Evolutionary conservation across 805 yeast genomes (phyloP).

Genomic region (Lachancea lanzarotensis): DNA sequence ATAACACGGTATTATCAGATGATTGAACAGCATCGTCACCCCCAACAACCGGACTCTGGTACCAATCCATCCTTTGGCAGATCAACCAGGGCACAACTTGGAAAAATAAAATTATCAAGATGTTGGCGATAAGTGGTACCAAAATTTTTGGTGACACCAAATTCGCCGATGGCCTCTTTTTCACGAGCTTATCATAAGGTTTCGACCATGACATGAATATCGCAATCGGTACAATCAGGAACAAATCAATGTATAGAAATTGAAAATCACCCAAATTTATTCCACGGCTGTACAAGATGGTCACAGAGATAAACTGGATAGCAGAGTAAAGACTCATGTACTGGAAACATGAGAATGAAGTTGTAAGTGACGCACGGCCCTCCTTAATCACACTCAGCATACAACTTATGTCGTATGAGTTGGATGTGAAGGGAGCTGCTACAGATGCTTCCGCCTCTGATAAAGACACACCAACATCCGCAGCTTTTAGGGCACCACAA

Average conservation of each 20-base stretch:
- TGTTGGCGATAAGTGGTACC: conserved; percentile 75
- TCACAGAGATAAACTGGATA: conserved; percentile 85
- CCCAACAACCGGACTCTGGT: conserved; percentile 71
- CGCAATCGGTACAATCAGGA: conserved; percentile 88
- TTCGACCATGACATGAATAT: conserved; percentile 97
- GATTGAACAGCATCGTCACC: conserved; percentile 76
- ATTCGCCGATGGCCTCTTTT: conserved; percentile 89
- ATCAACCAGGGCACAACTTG: conserved; percentile 64
- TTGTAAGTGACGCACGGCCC: conserved; percentile 91
- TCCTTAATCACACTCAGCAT: conserved; percentile 86
- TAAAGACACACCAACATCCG: conserved; percentile 92
- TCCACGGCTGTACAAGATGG: conserved; percentile 79
- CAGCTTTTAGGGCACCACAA: conserved; percentile 96
- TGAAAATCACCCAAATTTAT: conserved; percentile 95
- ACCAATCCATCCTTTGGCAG: conserved; percentile 64
- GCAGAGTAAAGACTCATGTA: conserved; percentile 97
- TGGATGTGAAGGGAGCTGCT: conserved; percentile 96
- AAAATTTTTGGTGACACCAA: conserved; percentile 83
- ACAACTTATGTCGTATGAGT: conserved; percentile 85
- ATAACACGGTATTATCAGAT: conserved; percentile 83
- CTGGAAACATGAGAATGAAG: conserved; percentile 94
- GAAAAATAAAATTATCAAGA: conserved; percentile 52
- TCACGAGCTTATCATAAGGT: conserved; percentile 53
- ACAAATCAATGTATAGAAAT: conserved; percentile 86
- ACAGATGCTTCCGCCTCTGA: conserved; percentile 98